Evolutionary conservation across 768 basidiomycete species (phyloP), one percentile per base, ranked within the genome.

Genomic region (Tricholomella constricta): DNA sequence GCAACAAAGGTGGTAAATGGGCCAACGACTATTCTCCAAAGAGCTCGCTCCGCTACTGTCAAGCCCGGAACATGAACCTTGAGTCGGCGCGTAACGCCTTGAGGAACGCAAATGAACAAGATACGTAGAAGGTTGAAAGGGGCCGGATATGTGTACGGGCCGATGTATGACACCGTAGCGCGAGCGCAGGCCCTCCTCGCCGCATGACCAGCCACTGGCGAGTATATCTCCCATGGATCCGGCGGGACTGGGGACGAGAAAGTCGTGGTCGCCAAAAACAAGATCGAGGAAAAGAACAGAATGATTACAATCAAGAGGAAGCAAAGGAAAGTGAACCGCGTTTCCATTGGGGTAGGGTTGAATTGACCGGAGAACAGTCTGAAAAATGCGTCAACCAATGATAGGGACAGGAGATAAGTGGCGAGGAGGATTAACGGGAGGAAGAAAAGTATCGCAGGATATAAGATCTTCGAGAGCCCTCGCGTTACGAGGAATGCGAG

Each of bases 151-250:
- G 60, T 62, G 50, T 76, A 73, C 2, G 72, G 68, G 6, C 54
- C 52, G 1, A 69, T 57, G 54, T 78, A 82, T 5, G 52, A 45
- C 19, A 63, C 45, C 22, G 78, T 72, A 17, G 73, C 65, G 20
- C 62, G 61, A 20, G 70, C 62, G 54, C 80, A 79, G 1, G 63
- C 50, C 35, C 66, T 66, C 25, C 82, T 79, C 19, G 83, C 79
- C 20, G 67, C 61, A 5, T 71, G 53, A 7, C 83, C 82, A 12
- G 80, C 66, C 2, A 61, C 46, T 11, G 45, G 37, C 4, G 80
- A 75, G 63, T 78, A 85, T 20, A 71, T 68, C 55, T 84, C 81
- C 83, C 83, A 85, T 11, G 52, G 53, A 35, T 60, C 54, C 22
- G 52, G 23, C 11, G 49, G 17, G 32, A 58, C 42, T 3, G 27